Evolutionary conservation across 352 stramenopile species (phyloP).

Genomic region (Blastocystis sp.): DNA sequence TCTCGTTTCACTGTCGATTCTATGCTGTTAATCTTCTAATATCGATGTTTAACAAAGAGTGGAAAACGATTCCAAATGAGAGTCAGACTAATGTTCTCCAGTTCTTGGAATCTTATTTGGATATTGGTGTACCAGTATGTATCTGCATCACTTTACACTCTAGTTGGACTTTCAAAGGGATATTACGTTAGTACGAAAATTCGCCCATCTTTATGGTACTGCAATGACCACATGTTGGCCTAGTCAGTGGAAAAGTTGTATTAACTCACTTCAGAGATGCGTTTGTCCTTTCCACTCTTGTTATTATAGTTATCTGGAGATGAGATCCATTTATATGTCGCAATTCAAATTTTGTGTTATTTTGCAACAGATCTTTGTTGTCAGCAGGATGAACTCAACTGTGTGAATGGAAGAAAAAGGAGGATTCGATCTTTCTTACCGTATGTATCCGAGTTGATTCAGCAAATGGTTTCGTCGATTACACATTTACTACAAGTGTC

Average conservation of each 20-base stretch:
- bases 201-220: not conserved
- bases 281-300: not conserved
- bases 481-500: not conserved
- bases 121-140: not conserved
- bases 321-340: not conserved
- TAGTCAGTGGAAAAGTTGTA: constrained; percentile 47
- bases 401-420: constrained; percentile 2
- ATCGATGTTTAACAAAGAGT: not conserved
- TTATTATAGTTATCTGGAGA: not conserved
- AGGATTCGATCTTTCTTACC: constrained; percentile 12
- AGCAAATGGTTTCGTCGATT: not conserved
- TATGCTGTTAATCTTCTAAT: constrained; percentile 20
- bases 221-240: constrained; percentile 32
- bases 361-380: not conserved
- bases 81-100: not conserved
- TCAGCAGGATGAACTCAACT: constrained; percentile 15
- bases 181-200: not conserved
- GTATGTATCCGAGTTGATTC: not conserved
- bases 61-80: constrained; percentile 9
- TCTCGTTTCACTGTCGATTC: not conserved
- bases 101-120: not conserved
- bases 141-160: not conserved
- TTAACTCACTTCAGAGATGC: not conserved
- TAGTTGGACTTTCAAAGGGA: not conserved
- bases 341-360: not conserved